A percentile compares a stretch with the other conserved stretches of the same genome.
Conservation (phyloP, 2,329 filamentous ascomycete genomes). For the Talaromyces sp. region DNA sequence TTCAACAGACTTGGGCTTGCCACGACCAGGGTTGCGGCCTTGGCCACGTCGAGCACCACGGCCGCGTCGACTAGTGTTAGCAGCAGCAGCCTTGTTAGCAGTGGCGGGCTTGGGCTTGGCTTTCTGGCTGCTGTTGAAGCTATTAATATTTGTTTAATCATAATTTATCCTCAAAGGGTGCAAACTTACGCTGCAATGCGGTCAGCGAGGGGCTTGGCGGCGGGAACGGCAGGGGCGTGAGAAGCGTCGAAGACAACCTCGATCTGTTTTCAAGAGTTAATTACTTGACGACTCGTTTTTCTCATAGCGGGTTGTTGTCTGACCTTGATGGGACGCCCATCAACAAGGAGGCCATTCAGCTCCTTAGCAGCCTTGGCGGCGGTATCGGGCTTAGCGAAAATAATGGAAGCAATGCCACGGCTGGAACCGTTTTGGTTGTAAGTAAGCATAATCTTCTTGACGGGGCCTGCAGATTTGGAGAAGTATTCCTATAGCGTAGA, state of each 20-base stretch:
- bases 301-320: conserved; percentile 25
- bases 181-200: conserved; percentile 72
- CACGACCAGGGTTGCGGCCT: conserved; percentile 64
- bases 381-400: conserved; percentile 78
- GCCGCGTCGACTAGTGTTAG: conserved; percentile 44
- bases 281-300: conserved; percentile 9
- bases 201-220: conserved; percentile 77
- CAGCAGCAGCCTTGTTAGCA: conserved; percentile 59
- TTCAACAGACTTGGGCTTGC: conserved; percentile 84
- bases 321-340: conserved; percentile 89
- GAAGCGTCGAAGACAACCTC: conserved; percentile 85
- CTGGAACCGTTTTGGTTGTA: conserved; percentile 92
- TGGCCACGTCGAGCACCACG: conserved; percentile 44
- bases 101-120: conserved; percentile 81
- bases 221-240: conserved; percentile 66
- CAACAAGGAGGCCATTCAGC: conserved; percentile 86
- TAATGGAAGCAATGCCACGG: conserved; percentile 88
- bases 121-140: conserved; percentile 57
- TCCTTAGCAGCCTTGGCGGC: conserved; percentile 82
- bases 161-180: neutral
- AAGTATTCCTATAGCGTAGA: conserved; percentile 89
- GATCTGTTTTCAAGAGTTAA: conserved; percentile 59
- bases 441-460: conserved; percentile 87
- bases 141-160: conserved; percentile 22
- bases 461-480: conserved; percentile 77